These are phyloP conservation scores for Stylonectria norvegica DNA, from an alignment of 2,329 filamentous ascomycete genomes.

Conservation along the genomic window DNA sequence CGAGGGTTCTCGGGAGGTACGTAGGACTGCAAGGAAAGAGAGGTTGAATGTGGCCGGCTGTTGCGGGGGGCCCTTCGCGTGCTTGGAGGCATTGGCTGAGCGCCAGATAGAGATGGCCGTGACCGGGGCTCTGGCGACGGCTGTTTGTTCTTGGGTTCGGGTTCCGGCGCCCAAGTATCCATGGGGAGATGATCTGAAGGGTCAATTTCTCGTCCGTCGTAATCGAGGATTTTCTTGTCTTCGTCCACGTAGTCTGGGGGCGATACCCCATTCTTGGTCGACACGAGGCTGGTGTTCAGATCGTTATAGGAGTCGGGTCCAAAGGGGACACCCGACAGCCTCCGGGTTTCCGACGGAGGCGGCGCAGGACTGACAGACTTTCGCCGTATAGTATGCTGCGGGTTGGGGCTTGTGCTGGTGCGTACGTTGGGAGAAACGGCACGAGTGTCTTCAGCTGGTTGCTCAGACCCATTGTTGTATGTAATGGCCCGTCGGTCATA, in stretches of 20 bases:
- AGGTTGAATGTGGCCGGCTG: slow-evolving; percentile 41
- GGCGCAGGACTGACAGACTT: slow-evolving; percentile 75
- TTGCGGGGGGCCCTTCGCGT: slow-evolving; percentile 51
- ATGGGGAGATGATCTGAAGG: slow-evolving; percentile 77
- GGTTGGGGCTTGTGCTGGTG: slow-evolving; percentile 38
- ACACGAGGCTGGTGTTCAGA: slow-evolving; percentile 57
- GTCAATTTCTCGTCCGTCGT: slow-evolving; percentile 74
- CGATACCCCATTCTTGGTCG: slow-evolving; percentile 31
- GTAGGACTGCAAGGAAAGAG: slow-evolving; percentile 38
- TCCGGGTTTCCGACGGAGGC: slow-evolving; percentile 44
- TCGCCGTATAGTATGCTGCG: slow-evolving; percentile 56
- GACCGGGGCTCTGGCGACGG: slow-evolving; percentile 32
- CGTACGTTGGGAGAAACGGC: slow-evolving; percentile 37
- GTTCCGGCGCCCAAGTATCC: slow-evolving; percentile 74
- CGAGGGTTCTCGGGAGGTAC: slow-evolving; percentile 31
- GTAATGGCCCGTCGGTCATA: slow-evolving; percentile 42
- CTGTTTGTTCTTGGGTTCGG: slow-evolving; percentile 48
- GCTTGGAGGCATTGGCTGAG: slow-evolving; percentile 49
- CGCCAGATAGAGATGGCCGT: slow-evolving; percentile 49
- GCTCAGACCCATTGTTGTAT: slow-evolving; percentile 35
- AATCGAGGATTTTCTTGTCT: slow-evolving; percentile 68
- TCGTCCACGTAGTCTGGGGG: slow-evolving; percentile 41
- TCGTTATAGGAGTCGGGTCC: slow-evolving; percentile 73
- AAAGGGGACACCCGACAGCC: slow-evolving; percentile 64
- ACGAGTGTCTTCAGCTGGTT: slow-evolving; percentile 23